Conservation (phyloP, 129 eudicot species). For the Chrysanthemum lavandulifolium region DNA sequence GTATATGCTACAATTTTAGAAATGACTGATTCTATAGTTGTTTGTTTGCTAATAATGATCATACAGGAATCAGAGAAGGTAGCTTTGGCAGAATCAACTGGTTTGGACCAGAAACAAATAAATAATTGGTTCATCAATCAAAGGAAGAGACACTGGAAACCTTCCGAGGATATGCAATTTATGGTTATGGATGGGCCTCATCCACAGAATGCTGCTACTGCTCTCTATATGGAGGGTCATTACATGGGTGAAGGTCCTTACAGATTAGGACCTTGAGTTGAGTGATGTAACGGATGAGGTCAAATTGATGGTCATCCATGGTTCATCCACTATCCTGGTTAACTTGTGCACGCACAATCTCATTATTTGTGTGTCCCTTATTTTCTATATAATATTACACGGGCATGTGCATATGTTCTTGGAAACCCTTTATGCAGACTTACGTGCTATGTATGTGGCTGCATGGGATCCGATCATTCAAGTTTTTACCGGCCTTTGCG, state of each 20-base stretch:
- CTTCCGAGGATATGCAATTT: constrained; percentile 96
- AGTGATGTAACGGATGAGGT: background rate
- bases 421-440: constrained; percentile 16
- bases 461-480: constrained; percentile 18
- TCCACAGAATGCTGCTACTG: constrained; percentile 68
- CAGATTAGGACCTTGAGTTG: constrained; percentile 63
- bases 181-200: constrained; percentile 99
- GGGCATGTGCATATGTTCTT: constrained; percentile 16
- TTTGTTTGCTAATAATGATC: background rate
- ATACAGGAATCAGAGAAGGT: constrained; percentile 93
- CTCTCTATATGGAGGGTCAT: constrained; percentile 88
- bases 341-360: constrained; percentile 12
- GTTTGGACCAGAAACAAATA: constrained; percentile 95
- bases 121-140: constrained; percentile 98
- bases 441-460: background rate
- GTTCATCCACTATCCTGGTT: constrained; percentile 12
- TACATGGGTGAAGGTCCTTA: constrained; percentile 90
- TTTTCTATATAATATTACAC: background rate
- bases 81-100: constrained; percentile 94
- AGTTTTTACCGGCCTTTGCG: background rate
- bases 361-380: constrained; percentile 16
- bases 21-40: background rate
- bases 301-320: background rate
- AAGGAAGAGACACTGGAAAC: constrained; percentile 97
- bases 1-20: background rate